phyloP scores from a whole-genome alignment of 257 asterid species.

The Solanum lycopersicoides region DNA sequence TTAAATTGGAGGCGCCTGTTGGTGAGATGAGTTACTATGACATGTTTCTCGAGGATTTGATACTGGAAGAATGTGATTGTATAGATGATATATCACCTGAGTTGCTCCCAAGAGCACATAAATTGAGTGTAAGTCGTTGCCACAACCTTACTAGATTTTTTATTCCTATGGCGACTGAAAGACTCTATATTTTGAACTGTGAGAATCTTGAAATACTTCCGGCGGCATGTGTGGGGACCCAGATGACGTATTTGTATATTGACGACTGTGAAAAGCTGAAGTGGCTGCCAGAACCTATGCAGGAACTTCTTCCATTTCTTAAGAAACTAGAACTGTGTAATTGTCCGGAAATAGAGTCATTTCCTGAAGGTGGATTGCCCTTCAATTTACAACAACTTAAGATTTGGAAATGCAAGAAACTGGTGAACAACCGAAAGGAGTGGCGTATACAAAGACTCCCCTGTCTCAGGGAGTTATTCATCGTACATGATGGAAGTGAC shows the following conservation, averaged over 20 bases:
- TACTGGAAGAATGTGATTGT: not conserved
- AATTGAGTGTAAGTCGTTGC: accelerated
- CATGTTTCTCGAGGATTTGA: not conserved
- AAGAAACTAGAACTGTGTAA: not conserved
- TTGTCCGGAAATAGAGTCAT: constrained; percentile 1
- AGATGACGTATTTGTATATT: not conserved
- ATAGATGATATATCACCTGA: not conserved
- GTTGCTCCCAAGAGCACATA: not conserved
- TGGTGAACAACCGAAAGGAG: not conserved
- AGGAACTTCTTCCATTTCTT: not conserved
- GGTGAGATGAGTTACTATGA: not conserved
- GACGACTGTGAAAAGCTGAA: accelerated
- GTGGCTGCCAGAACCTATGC: too few species aligned
- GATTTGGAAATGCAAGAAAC: not conserved
- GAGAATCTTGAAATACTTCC: not conserved
- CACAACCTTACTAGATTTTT: not conserved
- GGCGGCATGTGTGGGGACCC: not conserved
- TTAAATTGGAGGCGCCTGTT: not conserved
- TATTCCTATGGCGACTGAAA: not conserved
- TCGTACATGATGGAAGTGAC: not conserved
- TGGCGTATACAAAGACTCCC: not conserved
- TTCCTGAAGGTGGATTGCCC: not conserved
- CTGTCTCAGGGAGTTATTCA: accelerated
- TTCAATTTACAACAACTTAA: not conserved
- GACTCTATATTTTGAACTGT: accelerated